A percentile compares a stretch with the other conserved stretches of the same genome.
These are phyloP conservation scores for Colletotrichum cordylinicola DNA, from an alignment of 2,329 filamentous ascomycete genomes.

Conservation along the genomic window DNA sequence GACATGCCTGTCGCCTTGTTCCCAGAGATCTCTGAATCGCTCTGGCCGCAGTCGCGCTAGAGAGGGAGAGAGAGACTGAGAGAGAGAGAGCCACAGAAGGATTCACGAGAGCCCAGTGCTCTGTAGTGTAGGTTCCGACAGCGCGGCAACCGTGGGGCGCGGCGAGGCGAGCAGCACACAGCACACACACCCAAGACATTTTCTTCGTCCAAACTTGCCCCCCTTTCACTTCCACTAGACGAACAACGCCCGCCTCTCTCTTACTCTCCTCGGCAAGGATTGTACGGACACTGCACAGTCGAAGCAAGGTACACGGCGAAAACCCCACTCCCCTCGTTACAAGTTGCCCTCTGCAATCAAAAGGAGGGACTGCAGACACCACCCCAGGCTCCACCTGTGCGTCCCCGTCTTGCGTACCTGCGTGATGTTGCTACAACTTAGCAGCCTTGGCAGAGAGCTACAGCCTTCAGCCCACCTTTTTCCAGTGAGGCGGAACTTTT, in stretches of 20 bases:
- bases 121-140: conserved; percentile 7
- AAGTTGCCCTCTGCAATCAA: not conserved
- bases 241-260: not conserved
- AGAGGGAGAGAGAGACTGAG: not conserved
- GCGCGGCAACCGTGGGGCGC: conserved; percentile 19
- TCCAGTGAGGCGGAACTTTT: conserved; percentile 20
- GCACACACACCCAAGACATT: not conserved
- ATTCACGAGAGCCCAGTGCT: not conserved
- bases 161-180: not conserved
- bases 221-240: not conserved
- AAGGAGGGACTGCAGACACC: not conserved
- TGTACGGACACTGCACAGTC: not conserved
- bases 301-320: not conserved
- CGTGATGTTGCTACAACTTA: not conserved
- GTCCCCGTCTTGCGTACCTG: not conserved
- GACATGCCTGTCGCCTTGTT: not conserved
- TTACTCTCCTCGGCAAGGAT: not conserved
- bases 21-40: conserved; percentile 17
- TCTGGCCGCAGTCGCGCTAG: conserved; percentile 5
- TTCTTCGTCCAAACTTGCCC: conserved; percentile 19
- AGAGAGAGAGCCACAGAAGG: not conserved
- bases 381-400: not conserved
- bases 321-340: not conserved
- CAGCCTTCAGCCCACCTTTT: conserved; percentile 1
- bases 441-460: not conserved